Base-by-base conservation (phyloP, 495 filamentous ascomycete species). In the Glarea lozoyensis region DNA sequence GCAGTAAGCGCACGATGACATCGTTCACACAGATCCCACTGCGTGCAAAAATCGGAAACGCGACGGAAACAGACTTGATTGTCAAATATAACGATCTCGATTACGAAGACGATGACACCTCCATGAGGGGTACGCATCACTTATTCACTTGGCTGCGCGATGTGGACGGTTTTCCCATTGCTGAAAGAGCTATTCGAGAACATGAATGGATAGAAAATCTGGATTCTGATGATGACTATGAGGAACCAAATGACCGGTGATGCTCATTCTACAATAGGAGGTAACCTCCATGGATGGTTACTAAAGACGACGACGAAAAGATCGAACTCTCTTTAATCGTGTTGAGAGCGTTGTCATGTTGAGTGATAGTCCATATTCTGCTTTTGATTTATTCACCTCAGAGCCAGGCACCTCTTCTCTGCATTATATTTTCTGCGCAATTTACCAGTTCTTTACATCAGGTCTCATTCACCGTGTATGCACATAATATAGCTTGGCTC, bases 131-230 rank as follows among this genome's bases (percentile, higher is more conserved):
- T 39, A 53, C 46, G 13, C 27, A 46, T 13, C 49, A 49, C 23
- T 45, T 49, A 42, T 53, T 53, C 44, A 49, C 45, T 40, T 53
- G 50, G 46, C 40, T 53, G 42, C 45, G 50, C 10, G 49, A 48
- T 37, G 45, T 42, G 23, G 46, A 48, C 30, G 50, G 50, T 18
- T 53, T 49, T 53, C 45, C 50, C 38, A 36, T 46, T 20, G 46
- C 36, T n/a, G 50, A 53, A 37, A 53, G 43, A 25, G 41, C 30
- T 10, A 42, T 53, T 45, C 45, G 41, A 32, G 50, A 45, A 39
- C 50, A 53, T 20, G 45, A 42, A 25, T 53, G 50, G 46, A 49
- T 53, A 37, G 50, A 49, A 19, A 49, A 49, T 45, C 39, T 49
- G 36, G 39, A 53, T 24, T 53, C 50, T 24, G 50, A 49, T 30